Evolutionary conservation across 352 stramenopile genomes (phyloP).

Genomic region (Globisporangium nodosum): DNA sequence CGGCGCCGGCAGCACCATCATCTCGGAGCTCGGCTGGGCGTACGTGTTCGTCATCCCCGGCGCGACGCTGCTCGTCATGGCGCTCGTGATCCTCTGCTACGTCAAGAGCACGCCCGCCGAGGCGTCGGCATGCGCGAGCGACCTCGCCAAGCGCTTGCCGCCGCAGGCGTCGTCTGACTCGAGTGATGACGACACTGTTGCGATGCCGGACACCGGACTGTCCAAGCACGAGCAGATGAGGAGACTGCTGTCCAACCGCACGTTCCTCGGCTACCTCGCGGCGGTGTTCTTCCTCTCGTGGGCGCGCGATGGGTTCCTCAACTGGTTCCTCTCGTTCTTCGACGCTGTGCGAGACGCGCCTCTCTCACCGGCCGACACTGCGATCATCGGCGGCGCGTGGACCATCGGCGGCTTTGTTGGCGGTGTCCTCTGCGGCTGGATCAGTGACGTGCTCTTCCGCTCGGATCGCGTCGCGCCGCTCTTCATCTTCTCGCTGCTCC

Average conservation of each 20-base stretch:
- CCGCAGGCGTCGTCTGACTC: constrained; percentile 8
- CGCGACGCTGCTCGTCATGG: constrained; percentile 45
- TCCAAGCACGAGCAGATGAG: constrained; percentile 48
- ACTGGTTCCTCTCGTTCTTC: constrained; percentile 78
- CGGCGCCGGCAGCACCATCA: constrained; percentile 54
- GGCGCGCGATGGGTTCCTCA: constrained; percentile 63
- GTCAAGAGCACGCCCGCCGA: constrained; percentile 57
- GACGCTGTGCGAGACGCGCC: constrained; percentile 44
- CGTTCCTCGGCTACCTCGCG: constrained; percentile 60
- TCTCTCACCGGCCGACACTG: constrained; percentile 44
- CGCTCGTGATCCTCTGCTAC: constrained; percentile 38
- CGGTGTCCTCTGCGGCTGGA: constrained; percentile 61
- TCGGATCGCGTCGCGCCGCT: constrained; percentile 65
- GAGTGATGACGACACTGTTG: background rate
- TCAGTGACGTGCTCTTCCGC: constrained; percentile 64
- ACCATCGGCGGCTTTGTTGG: constrained; percentile 71
- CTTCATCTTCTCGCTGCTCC: constrained; percentile 64
- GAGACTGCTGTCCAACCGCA: constrained; percentile 45
- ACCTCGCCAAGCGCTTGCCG: constrained; percentile 9
- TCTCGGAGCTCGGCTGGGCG: constrained; percentile 53
- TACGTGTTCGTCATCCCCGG: constrained; percentile 71
- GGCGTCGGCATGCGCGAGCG: constrained; percentile 24
- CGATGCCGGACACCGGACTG: constrained; percentile 9
- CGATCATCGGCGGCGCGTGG: constrained; percentile 67
- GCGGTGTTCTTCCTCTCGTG: constrained; percentile 73